Conservation (phyloP, 257 asterid genomes). For the Nicotiana benthamiana region DNA sequence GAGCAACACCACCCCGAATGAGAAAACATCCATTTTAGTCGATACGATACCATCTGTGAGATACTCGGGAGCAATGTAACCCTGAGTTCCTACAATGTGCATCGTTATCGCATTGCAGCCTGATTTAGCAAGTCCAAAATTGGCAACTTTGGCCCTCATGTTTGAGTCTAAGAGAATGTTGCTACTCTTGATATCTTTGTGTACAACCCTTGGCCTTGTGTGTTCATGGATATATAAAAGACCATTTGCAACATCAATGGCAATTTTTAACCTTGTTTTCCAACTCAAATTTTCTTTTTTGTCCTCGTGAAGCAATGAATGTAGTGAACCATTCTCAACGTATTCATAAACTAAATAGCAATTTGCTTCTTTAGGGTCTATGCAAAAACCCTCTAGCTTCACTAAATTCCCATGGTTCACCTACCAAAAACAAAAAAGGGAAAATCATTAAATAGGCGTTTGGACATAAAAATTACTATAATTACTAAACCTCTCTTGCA, state of each 20-base stretch:
- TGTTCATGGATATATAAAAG: conserved; percentile 96
- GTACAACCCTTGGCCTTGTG: conserved; percentile 87
- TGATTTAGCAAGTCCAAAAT: conserved; percentile 84
- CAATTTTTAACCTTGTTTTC: conserved; percentile 67
- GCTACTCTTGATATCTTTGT: conserved; percentile 86
- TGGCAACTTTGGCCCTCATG: conserved; percentile 90
- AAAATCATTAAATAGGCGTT: background rate
- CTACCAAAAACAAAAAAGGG: conserved; percentile 23
- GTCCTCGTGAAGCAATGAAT: conserved; percentile 65
- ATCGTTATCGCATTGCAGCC: conserved; percentile 94
- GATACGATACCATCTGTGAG: conserved; percentile 74
- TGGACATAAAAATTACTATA: too few species aligned
- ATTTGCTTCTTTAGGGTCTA: conserved; percentile 72
- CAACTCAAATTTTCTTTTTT: conserved; percentile 46
- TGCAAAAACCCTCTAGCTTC: conserved; percentile 90
- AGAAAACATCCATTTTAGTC: conserved; percentile 76
- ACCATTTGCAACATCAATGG: conserved; percentile 82
- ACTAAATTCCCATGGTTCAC: conserved; percentile 97
- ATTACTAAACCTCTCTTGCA: too few species aligned
- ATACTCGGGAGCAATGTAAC: conserved; percentile 85
- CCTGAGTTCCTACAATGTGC: conserved; percentile 97
- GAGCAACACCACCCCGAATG: conserved; percentile 82
- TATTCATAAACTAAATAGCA: conserved; percentile 83
- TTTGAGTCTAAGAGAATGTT: conserved; percentile 80
- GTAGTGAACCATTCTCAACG: conserved; percentile 73